Percentiles rank a stretch among this genome's conserved stretches.
Conservation (phyloP, 2,329 filamentous ascomycete genomes). For the Chlorencoelia australis region DNA sequence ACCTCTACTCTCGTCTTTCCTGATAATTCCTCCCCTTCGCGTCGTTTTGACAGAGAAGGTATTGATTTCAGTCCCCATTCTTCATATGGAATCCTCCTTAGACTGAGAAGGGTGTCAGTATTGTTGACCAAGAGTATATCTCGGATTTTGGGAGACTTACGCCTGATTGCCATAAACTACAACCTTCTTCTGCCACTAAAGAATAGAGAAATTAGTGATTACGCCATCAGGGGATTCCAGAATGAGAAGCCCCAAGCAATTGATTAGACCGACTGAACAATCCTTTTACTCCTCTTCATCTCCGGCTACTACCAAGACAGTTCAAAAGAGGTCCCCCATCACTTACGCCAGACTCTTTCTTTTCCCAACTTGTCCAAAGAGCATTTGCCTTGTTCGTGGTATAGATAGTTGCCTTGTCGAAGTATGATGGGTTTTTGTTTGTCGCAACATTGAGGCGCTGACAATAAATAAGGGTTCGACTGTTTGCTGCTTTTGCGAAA, state of each 20-base stretch:
- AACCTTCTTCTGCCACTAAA: slow-evolving; percentile 83
- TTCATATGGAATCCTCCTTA: slow-evolving; percentile 85
- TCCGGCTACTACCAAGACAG: too few species aligned
- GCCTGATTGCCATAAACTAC: slow-evolving; percentile 80
- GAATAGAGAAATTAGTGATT: too few species aligned
- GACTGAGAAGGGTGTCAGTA: too few species aligned
- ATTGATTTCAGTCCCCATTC: slow-evolving; percentile 98
- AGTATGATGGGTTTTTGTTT: slow-evolving; percentile 41
- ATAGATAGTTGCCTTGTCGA: slow-evolving; percentile 64
- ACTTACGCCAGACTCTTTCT: slow-evolving; percentile 65
- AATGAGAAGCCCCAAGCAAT: too few species aligned
- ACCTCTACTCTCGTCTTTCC: slow-evolving; percentile 60
- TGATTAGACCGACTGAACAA: too few species aligned
- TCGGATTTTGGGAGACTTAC: too few species aligned
- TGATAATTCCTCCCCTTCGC: slow-evolving; percentile 51
- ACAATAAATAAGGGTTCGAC: slow-evolving; percentile 85
- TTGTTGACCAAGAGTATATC: too few species aligned
- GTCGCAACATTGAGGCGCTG: slow-evolving; percentile 57
- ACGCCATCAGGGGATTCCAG: too few species aligned
- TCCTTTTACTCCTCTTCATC: too few species aligned
- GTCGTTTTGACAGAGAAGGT: slow-evolving; percentile 63
- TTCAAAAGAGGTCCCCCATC: too few species aligned
- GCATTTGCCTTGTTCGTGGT: slow-evolving; percentile 58
- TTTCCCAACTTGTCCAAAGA: slow-evolving; percentile 82
- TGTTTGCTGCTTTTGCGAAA: too few species aligned